Conservation (phyloP, 805 yeast genomes). For the Metschnikowia henanensis region DNA sequence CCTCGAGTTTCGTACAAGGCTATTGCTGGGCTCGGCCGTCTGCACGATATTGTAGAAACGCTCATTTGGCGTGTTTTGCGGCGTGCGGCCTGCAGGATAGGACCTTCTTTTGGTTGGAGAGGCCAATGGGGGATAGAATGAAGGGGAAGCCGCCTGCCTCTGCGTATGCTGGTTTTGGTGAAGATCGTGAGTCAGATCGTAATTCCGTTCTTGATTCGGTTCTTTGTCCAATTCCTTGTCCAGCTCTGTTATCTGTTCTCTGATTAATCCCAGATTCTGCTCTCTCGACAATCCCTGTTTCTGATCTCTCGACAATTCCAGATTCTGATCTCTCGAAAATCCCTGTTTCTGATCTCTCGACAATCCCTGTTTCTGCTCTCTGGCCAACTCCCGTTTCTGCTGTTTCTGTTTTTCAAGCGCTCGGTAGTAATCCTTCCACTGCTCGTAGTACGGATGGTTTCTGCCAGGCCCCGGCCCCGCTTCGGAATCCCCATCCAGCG, state of each 20-base stretch:
- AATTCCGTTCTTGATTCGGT: no score
- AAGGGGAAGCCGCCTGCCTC: background rate
- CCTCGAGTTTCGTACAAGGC: conserved; percentile 26
- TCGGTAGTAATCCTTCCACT: conserved; percentile 40
- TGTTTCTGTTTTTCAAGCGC: conserved; percentile 21
- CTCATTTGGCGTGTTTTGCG: background rate
- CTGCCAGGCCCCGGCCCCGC: background rate
- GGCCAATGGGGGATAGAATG: background rate
- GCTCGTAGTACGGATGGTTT: conserved; percentile 33
- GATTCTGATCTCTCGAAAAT: no score
- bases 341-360: no score
- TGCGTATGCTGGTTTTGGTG: conserved; percentile 5
- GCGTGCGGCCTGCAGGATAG: background rate
- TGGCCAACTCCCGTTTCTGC: no score
- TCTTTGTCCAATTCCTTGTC: no score
- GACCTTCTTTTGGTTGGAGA: background rate
- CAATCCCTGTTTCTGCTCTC: no score
- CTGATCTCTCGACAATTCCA: no score
- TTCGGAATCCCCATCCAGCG: conserved; percentile 13
- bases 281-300: no score
- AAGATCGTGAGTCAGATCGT: no score
- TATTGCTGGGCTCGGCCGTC: conserved; percentile 6
- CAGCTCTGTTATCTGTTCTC: no score
- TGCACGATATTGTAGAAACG: conserved; percentile 4
- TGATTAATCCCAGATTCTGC: no score